Percentiles rank a stretch among this genome's conserved stretches.
Conservation (phyloP, 2,329 filamentous ascomycete species). For the Diaporthe ilicicola region DNA sequence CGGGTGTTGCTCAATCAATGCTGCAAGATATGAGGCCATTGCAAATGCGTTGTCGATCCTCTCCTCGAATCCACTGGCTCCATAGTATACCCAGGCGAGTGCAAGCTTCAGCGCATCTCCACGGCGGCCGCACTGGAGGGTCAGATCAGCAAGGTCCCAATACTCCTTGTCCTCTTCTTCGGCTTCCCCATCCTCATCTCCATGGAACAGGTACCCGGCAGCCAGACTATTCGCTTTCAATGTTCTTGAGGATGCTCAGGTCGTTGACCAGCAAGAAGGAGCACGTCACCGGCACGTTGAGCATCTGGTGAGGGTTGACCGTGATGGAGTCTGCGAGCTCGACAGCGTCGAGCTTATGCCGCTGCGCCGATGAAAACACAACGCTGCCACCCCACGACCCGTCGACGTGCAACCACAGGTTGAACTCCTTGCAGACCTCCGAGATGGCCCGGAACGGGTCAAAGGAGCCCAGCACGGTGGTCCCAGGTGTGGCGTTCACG, state of each 20-base stretch:
- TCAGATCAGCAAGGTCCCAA: constrained; percentile 91
- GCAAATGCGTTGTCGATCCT: constrained; percentile 78
- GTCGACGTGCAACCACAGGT: constrained; percentile 92
- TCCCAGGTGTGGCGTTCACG: constrained; percentile 93
- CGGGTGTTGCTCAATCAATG: constrained; percentile 58
- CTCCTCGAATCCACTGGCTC: constrained; percentile 72
- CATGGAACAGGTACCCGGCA: constrained; percentile 86
- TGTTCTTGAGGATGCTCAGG: constrained; percentile 75
- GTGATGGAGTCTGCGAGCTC: constrained; percentile 83
- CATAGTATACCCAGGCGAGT: constrained; percentile 89
- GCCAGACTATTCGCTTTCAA: constrained; percentile 89
- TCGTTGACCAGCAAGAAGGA: constrained; percentile 86
- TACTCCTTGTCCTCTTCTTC: constrained; percentile 66
- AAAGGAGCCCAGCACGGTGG: constrained; percentile 91
- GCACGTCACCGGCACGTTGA: constrained; percentile 89
- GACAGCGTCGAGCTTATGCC: constrained; percentile 66
- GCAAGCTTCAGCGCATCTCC: constrained; percentile 89
- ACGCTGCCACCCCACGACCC: constrained; percentile 89
- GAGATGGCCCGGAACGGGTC: constrained; percentile 80
- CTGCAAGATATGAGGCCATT: constrained; percentile 73
- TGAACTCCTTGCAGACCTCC: constrained; percentile 72
- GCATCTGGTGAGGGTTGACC: constrained; percentile 97
- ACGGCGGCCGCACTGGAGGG: constrained; percentile 88
- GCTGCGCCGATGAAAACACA: constrained; percentile 75
- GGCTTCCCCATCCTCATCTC: constrained; percentile 38